These are phyloP conservation scores for Hypoxylon rickii DNA, from an alignment of 495 filamentous ascomycete species.

Conservation along the genomic window DNA sequence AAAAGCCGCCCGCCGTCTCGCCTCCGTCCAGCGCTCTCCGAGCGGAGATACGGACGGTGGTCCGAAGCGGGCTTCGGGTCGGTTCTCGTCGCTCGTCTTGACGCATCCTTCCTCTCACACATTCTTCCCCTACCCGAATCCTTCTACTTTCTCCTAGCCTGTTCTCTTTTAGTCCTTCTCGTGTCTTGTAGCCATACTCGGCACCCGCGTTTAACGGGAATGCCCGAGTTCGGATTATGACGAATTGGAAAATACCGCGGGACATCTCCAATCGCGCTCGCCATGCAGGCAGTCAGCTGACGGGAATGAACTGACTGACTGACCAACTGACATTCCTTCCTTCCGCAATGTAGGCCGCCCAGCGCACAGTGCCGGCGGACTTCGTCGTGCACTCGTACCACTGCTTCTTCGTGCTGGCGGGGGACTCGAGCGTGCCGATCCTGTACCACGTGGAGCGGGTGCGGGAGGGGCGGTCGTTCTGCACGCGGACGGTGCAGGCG, in stretches of 20 bases:
- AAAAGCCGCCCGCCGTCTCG: not conserved
- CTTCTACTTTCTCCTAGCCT: not conserved
- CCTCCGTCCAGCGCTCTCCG: constrained; percentile 4
- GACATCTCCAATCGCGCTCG: not conserved
- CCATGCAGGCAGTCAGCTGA: constrained; percentile 14
- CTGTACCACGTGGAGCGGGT: constrained; percentile 91
- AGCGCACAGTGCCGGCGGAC: constrained; percentile 76
- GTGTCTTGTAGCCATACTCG: no score
- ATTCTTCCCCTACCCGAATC: not conserved
- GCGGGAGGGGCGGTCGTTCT: constrained; percentile 86
- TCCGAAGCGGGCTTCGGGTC: constrained; percentile 8
- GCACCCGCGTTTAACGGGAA: no score
- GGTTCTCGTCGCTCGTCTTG: not conserved
- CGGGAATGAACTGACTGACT: not conserved
- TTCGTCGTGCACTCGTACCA: constrained; percentile 95
- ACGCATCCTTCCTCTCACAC: not conserved
- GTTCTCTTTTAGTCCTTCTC: no score
- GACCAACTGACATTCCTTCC: not conserved
- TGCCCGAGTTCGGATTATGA: no score
- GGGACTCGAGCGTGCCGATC: constrained; percentile 81
- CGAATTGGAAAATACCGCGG: not conserved
- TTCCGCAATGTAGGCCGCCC: constrained; percentile 61
- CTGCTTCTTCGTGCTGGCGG: constrained; percentile 97
- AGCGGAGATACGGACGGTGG: constrained; percentile 24
- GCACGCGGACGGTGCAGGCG: constrained; percentile 94